phyloP scores from a whole-genome alignment of 208 protist species.

The Vickermania ingenoplastis region DNA sequence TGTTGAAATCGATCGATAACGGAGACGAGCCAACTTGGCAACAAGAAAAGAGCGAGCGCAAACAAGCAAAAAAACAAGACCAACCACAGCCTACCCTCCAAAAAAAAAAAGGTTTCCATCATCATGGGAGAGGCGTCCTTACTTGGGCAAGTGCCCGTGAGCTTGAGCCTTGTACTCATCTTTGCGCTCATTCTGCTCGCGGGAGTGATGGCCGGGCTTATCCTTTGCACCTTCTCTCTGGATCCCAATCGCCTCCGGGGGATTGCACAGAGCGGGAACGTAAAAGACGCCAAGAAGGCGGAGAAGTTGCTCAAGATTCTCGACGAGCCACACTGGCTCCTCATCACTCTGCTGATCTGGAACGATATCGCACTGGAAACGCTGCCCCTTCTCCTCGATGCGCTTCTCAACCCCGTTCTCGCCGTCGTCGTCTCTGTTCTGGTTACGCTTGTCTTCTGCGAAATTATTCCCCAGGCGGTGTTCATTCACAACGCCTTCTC shows the following conservation, averaged over 20 bases:
- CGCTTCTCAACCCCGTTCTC: constrained; percentile 35
- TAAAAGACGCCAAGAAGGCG: constrained; percentile 21
- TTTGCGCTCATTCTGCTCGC: constrained; percentile 33
- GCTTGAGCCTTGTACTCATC: constrained; percentile 28
- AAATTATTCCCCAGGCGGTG: constrained; percentile 66
- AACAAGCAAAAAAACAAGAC: too few species aligned
- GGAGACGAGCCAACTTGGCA: too few species aligned
- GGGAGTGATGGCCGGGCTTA: constrained; percentile 36
- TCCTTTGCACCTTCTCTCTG: constrained; percentile 56
- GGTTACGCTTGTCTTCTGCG: constrained; percentile 55
- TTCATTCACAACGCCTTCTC: constrained; percentile 51
- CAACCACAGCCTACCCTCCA: too few species aligned
- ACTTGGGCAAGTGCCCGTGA: too few species aligned
- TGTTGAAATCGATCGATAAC: too few species aligned
- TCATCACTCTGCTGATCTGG: constrained; percentile 50
- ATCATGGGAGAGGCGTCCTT: too few species aligned
- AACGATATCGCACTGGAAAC: constrained; percentile 58
- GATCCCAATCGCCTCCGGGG: constrained; percentile 34
- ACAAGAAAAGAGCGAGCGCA: too few species aligned
- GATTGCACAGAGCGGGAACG: constrained; percentile 14
- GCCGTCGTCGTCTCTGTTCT: constrained; percentile 40
- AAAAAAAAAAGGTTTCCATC: too few species aligned
- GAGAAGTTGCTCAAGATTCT: constrained; percentile 43
- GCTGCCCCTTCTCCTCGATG: constrained; percentile 57
- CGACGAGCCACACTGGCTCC: constrained; percentile 49